phyloP scores from a whole-genome alignment of 176 grass and related monocot species.

The Rhynchospora breviuscula region DNA sequence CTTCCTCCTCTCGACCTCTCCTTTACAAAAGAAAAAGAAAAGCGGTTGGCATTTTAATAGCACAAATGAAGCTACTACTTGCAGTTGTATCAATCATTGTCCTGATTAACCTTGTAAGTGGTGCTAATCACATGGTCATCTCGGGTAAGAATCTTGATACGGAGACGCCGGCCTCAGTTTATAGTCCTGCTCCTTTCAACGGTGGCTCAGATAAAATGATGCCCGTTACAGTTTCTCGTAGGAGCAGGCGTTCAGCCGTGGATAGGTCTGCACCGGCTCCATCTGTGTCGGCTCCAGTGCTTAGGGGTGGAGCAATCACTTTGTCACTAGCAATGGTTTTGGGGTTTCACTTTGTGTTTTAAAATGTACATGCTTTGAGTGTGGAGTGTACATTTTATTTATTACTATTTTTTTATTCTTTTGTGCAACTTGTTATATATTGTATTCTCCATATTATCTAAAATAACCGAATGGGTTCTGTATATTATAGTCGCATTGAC shows the following conservation, averaged over 20 bases:
- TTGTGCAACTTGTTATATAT: background rate
- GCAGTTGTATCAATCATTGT: background rate
- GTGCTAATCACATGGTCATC: background rate
- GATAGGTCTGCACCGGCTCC: background rate
- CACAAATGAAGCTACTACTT: slow-evolving; percentile 7
- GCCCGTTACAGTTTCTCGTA: background rate
- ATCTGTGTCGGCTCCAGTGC: background rate
- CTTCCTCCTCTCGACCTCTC: background rate
- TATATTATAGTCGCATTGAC: too few species aligned
- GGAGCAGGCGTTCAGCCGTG: background rate
- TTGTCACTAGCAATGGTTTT: background rate
- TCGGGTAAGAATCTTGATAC: background rate
- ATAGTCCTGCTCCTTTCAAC: background rate
- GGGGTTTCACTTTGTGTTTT: background rate
- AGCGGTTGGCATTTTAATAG: background rate
- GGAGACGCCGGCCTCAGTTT: background rate
- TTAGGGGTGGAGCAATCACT: background rate
- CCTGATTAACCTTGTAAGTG: background rate
- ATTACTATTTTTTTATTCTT: background rate
- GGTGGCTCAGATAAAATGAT: background rate
- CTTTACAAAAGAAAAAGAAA: background rate
- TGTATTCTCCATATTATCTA: too few species aligned
- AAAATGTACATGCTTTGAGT: background rate
- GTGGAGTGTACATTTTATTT: too few species aligned
- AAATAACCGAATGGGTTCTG: too few species aligned